These are phyloP conservation scores for Talaromyces albobiverticillius DNA, from an alignment of 2,329 filamentous ascomycete species.

Conservation along the genomic window DNA sequence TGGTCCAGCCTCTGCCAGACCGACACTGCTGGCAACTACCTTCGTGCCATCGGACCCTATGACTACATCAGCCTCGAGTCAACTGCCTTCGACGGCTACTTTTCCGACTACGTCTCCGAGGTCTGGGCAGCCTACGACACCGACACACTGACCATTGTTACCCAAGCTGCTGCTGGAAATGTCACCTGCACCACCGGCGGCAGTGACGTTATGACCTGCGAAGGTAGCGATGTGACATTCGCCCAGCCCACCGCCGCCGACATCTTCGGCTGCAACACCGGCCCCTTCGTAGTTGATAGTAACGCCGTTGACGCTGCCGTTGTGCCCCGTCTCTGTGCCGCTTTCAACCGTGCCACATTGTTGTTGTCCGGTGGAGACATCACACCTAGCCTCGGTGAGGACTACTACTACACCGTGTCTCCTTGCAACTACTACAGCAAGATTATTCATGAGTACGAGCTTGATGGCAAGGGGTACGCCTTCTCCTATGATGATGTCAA, in stretches of 20 bases:
- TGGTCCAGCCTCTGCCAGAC: constrained; percentile 55
- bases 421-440: constrained; percentile 46
- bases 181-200: constrained; percentile 44
- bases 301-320: constrained; percentile 43
- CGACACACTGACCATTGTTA: constrained; percentile 51
- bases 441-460: constrained; percentile 59
- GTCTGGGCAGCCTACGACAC: constrained; percentile 53
- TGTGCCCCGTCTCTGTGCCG: constrained; percentile 51
- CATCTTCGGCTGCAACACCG: constrained; percentile 53
- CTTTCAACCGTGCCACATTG: constrained; percentile 49
- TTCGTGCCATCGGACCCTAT: constrained; percentile 56
- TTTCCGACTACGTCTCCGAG: constrained; percentile 47
- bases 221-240: constrained; percentile 44
- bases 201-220: constrained; percentile 34
- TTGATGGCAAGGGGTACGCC: constrained; percentile 61
- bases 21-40: constrained; percentile 30
- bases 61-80: constrained; percentile 46
- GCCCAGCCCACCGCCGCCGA: constrained; percentile 44
- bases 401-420: constrained; percentile 43
- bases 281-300: constrained; percentile 43
- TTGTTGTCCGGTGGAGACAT: constrained; percentile 47
- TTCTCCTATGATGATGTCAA: constrained; percentile 70
- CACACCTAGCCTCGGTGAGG: constrained; percentile 40
- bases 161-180: constrained; percentile 53
- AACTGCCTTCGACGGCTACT: constrained; percentile 52